Base-by-base conservation (phyloP, 2,329 filamentous ascomycete genomes). In the Talaromyces atroroseus region DNA sequence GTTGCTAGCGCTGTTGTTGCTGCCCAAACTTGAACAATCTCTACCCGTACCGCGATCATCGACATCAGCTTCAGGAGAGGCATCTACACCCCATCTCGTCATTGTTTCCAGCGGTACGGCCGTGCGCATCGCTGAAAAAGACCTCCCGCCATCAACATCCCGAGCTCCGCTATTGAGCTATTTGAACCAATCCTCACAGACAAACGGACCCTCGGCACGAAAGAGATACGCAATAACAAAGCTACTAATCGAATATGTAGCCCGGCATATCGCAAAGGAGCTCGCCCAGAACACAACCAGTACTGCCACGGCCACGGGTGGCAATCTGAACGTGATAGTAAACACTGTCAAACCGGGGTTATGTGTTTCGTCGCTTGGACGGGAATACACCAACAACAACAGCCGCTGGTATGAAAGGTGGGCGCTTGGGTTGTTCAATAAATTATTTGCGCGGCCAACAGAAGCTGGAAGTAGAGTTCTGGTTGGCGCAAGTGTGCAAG, bases 1-100 rank as follows among this genome's bases (percentile, higher is more conserved):
- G 6, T 70, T 84, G 1, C 68, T 86, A 6, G 80, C 74, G 0
- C 60, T 84, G 2, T 65, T 83, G 1, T 70, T 86, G 11, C 67
- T 81, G 1, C 78, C 78, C 0, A 76, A 77, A 52, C 63, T 82
- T 12, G 65, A 68, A 23, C 65, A 62, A 6, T 46, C 69, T 72
- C 18, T 63, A 66, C 4, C 16, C 11, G 32, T 23, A 10, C 14
- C 14, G 18, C 6, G 12, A 18, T 14, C 6, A 32, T 14, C 4
- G 14, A 10, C 18, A 11, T 11, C 3, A 34, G 11, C 7, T 32
- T 3, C 34, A 36, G 18, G 23, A 34, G 52, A 40, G 21, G 20
- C 24, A 7, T 24, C 64, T 0, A 66, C 71, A 2, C 66, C 74
- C 0, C 73, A 78, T 59, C 65, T 81, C 8, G 74, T 71, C 0